Percentiles rank a stretch among this genome's conserved stretches.
Evolutionary conservation across 2,329 filamentous ascomycete species (phyloP).

Genomic region (Aspergillus caelatus): DNA sequence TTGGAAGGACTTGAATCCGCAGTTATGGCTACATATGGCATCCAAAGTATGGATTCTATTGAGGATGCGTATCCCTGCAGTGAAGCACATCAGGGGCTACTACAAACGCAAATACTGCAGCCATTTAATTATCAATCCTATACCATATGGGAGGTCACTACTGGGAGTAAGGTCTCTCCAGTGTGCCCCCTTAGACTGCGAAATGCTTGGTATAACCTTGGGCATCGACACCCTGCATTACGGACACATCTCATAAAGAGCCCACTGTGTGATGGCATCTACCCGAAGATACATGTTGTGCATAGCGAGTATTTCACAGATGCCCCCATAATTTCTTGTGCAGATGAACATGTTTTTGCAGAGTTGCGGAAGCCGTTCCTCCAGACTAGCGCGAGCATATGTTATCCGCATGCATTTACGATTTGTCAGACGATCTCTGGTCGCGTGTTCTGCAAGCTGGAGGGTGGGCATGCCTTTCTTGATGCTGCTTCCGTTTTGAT

Average conservation of each 20-base stretch:
- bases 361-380: not conserved
- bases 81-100: not conserved
- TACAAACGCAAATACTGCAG: not conserved
- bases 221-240: not conserved
- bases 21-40: not conserved
- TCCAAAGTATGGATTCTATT: not conserved
- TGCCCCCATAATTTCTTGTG: not conserved
- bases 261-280: not conserved
- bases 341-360: not conserved
- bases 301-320: not conserved
- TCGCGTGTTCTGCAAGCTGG: slow-evolving; percentile 3
- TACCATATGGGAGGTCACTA: slow-evolving; percentile 8
- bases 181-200: not conserved
- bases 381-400: not conserved
- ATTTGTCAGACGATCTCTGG: not conserved
- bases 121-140: slow-evolving; percentile 1
- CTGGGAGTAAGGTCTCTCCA: not conserved
- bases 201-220: not conserved
- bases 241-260: not conserved
- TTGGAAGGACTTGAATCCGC: not conserved
- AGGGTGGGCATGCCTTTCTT: slow-evolving; percentile 5
- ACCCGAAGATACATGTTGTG: not conserved
- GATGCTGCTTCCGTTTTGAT: slow-evolving; percentile 2
- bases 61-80: slow-evolving; percentile 7
- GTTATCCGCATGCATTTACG: not conserved